Evolutionary conservation across 1,139 yeast species (phyloP).

Genomic region (Geotrichum cucujoidarum): DNA sequence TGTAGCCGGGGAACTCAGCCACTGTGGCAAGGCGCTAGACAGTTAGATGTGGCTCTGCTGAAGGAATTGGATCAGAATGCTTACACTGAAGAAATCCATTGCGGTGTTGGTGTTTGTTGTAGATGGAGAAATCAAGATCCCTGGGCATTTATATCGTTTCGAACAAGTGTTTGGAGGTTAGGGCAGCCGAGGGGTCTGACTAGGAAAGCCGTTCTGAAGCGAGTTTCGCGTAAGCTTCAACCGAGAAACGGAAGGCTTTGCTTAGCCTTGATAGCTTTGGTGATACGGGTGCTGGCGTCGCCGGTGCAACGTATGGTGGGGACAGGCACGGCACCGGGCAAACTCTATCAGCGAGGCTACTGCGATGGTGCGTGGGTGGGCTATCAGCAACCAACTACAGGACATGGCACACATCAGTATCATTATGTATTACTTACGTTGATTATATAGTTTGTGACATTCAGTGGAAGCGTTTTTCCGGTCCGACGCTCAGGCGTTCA

Average conservation of each 20-base stretch:
- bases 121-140: not conserved
- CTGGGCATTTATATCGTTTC: too few relatives aligned
- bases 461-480: not conserved
- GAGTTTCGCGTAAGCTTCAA: not conserved
- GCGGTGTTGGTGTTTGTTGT: not conserved
- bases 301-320: too few relatives aligned
- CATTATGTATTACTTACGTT: not conserved
- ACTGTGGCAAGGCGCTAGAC: slow-evolving; percentile 33
- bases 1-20: slow-evolving; percentile 55
- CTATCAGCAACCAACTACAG: too few relatives aligned
- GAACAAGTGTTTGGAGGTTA: too few relatives aligned
- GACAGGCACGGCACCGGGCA: too few relatives aligned
- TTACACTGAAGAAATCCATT: slow-evolving; percentile 16
- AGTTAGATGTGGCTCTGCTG: not conserved
- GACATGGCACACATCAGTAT: not conserved
- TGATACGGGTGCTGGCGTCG: too few relatives aligned
- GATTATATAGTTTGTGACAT: not conserved
- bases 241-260: not conserved
- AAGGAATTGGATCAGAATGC: not conserved
- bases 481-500: not conserved
- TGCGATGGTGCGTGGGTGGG: too few relatives aligned
- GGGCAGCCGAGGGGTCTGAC: not conserved
- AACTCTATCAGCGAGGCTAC: too few relatives aligned
- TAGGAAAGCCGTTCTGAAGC: not conserved
- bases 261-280: too few relatives aligned